phyloP scores from a whole-genome alignment of 2,329 filamentous ascomycete genomes.

The Orbilia ellipsospora region DNA sequence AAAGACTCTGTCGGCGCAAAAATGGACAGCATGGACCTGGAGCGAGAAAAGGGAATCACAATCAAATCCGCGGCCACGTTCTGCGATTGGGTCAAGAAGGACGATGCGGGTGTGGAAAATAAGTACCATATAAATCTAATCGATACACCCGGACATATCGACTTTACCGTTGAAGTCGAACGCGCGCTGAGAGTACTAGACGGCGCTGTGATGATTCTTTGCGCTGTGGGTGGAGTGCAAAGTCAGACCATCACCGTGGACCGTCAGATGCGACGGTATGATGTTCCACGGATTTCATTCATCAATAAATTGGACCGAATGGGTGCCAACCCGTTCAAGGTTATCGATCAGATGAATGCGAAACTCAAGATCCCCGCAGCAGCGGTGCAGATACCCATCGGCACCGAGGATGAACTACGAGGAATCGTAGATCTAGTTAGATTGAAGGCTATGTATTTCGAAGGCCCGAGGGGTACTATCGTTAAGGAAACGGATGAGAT shows the following conservation, averaged over 20 bases:
- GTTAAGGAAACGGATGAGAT: constrained; percentile 82
- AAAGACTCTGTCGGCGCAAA: constrained; percentile 96
- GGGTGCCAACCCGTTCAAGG: constrained; percentile 98
- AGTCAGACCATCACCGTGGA: constrained; percentile 98
- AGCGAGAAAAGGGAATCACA: constrained; percentile 98
- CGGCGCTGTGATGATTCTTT: constrained; percentile 97
- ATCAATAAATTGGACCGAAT: constrained; percentile 99
- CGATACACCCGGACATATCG: constrained; percentile 97
- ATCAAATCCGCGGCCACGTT: constrained; percentile 99
- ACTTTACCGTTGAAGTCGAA: constrained; percentile 99
- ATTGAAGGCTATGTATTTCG: constrained; percentile 94
- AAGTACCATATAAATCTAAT: constrained; percentile 98
- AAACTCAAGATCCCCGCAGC: constrained; percentile 94
- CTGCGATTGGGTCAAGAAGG: constrained; percentile 91
- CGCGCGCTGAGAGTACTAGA: constrained; percentile 92
- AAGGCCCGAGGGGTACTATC: constrained; percentile 81
- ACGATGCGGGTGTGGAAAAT: constrained; percentile 81
- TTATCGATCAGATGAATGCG: constrained; percentile 94
- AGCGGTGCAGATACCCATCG: constrained; percentile 93
- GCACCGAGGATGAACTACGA: constrained; percentile 87
- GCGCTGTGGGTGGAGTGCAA: constrained; percentile 88
- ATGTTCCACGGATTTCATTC: constrained; percentile 93
- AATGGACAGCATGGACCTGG: constrained; percentile 99
- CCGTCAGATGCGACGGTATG: constrained; percentile 98
- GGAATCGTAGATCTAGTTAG: constrained; percentile 92